Conservation (phyloP, 2,329 filamentous ascomycete species). For the Zarea fungicola region DNA sequence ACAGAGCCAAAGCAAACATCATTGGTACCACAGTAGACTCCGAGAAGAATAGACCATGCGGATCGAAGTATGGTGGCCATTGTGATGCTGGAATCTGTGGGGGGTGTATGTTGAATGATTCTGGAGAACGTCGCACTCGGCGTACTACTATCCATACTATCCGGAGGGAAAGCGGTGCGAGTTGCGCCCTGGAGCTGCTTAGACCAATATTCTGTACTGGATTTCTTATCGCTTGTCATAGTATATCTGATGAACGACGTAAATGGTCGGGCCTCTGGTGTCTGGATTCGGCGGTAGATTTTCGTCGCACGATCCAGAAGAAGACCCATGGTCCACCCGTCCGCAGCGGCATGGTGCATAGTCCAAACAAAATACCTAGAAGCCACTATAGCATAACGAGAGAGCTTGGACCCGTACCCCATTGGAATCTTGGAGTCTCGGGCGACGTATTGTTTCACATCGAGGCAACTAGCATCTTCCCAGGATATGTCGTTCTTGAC, state of each 20-base stretch:
- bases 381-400: neutral
- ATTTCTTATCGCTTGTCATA: neutral
- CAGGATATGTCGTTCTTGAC: constrained; percentile 10
- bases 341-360: constrained; percentile 6
- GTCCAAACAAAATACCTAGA: constrained; percentile 2
- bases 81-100: neutral
- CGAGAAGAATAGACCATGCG: neutral
- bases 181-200: constrained; percentile 7
- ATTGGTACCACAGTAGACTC: neutral
- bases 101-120: neutral
- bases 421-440: neutral
- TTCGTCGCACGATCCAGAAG: neutral
- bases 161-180: constrained; percentile 7
- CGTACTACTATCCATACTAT: neutral
- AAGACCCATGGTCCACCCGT: constrained; percentile 6
- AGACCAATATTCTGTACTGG: constrained; percentile 12
- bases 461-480: neutral
- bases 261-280: neutral
- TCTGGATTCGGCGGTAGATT: neutral
- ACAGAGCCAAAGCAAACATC: constrained; percentile 25
- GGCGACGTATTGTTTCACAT: neutral
- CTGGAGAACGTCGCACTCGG: neutral
- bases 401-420: neutral
- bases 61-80: neutral
- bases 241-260: constrained; percentile 14